Conservation (phyloP, 2,329 filamentous ascomycete genomes). For the Truncatella angustata region DNA sequence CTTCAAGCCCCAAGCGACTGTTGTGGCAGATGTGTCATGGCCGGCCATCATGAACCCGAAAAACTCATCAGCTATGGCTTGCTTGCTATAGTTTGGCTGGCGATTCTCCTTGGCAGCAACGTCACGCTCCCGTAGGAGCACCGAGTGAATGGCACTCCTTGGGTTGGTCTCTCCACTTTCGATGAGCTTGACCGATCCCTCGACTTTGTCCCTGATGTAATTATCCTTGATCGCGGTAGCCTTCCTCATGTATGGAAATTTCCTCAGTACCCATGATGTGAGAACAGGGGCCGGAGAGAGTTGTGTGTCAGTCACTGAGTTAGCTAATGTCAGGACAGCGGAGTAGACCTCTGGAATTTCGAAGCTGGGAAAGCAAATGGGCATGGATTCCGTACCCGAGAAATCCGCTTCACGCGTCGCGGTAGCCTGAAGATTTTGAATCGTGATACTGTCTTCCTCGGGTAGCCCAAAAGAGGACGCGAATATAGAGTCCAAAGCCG, state of each 20-base stretch:
- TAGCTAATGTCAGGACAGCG: conserved; percentile 25
- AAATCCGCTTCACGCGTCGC: conserved; percentile 17
- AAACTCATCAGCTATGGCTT: conserved; percentile 24
- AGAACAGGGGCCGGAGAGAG: conserved; percentile 26
- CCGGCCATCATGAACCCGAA: conserved; percentile 31
- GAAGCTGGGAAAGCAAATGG: conserved; percentile 20
- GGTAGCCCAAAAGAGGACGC: conserved; percentile 21
- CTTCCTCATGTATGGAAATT: conserved; percentile 26
- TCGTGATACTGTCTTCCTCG: conserved; percentile 4
- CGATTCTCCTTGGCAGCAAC: conserved; percentile 25
- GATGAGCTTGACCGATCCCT: conserved; percentile 15
- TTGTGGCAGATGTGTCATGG: conserved; percentile 30
- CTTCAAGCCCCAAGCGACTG: conserved; percentile 28
- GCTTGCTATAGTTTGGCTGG: conserved; percentile 20
- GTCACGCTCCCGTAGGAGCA: conserved; percentile 30
- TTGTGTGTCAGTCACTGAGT: conserved; percentile 26
- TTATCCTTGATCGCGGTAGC: conserved; percentile 28
- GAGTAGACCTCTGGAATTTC: conserved; percentile 14
- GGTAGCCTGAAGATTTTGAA: neutral
- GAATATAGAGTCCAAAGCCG: conserved; percentile 30
- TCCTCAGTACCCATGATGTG: conserved; percentile 26
- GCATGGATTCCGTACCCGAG: conserved; percentile 14
- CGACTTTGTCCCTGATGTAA: conserved; percentile 24
- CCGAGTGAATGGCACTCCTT: conserved; percentile 29
- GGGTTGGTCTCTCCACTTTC: conserved; percentile 16